Percentiles rank a stretch among this genome's conserved stretches.
Conservation (phyloP, 805 yeast genomes). For the Yueomyces sinensis region DNA sequence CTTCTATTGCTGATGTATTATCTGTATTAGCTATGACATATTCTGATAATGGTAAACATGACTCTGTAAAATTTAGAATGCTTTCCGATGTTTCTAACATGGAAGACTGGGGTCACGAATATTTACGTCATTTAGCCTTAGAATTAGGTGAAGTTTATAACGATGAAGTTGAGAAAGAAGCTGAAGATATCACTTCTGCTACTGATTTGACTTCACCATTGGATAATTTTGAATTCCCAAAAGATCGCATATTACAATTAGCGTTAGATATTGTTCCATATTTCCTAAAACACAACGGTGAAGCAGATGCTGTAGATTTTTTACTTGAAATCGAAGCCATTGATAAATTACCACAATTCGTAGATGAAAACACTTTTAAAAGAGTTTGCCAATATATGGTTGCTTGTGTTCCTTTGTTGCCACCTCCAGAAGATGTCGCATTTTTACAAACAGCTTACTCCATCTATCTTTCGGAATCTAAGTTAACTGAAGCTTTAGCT, state of each 20-base stretch:
- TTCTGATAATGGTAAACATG: constrained; percentile 67
- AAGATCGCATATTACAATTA: constrained; percentile 41
- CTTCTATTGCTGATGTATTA: constrained; percentile 69
- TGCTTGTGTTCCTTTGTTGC: constrained; percentile 89
- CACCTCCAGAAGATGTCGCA: constrained; percentile 85
- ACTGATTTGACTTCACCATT: constrained; percentile 1
- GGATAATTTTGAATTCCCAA: constrained; percentile 16
- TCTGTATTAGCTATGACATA: constrained; percentile 94
- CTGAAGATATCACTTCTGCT: constrained; percentile 6
- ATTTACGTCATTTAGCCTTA: constrained; percentile 86
- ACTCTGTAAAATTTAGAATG: constrained; percentile 69
- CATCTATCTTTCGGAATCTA: constrained; percentile 66
- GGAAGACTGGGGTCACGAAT: constrained; percentile 96
- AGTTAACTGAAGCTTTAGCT: constrained; percentile 79
- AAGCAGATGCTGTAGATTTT: constrained; percentile 95
- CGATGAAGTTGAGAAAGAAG: constrained; percentile 31
- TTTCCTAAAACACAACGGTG: constrained; percentile 90
- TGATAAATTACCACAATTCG: constrained; percentile 68
- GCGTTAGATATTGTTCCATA: constrained; percentile 74
- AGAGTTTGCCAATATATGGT: constrained; percentile 92
- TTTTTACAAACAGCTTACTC: constrained; percentile 81
- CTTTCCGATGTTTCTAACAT: constrained; percentile 42
- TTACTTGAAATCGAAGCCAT: constrained; percentile 80
- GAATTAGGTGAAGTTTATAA: constrained; percentile 86
- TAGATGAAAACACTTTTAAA: constrained; percentile 70